Conservation (phyloP, 148 eudicot genomes). For the Rhododendron ovatum region DNA sequence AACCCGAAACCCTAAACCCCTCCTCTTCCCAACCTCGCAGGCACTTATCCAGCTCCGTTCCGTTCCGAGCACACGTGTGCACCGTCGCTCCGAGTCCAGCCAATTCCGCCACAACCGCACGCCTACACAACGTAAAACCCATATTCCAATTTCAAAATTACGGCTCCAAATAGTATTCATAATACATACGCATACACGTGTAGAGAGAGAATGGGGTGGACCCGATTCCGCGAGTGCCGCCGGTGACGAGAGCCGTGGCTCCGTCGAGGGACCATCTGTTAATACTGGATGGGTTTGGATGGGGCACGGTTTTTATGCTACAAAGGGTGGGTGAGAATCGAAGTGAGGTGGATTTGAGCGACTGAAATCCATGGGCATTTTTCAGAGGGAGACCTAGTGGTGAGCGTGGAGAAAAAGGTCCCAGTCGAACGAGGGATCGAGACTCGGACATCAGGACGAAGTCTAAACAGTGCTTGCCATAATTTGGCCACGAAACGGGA, state of each 20-base stretch:
- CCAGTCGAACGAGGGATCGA: background rate
- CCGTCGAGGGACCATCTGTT: conserved; percentile 42
- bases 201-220: conserved; percentile 4
- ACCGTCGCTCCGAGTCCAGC: conserved; percentile 61
- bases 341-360: background rate
- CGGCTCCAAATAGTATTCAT: background rate
- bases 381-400: background rate
- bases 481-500: background rate
- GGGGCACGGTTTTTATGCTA: background rate
- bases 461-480: background rate
- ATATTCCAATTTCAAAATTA: conserved; percentile 1
- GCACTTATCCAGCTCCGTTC: conserved; percentile 36
- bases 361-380: background rate
- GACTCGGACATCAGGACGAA: background rate
- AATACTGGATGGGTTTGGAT: background rate
- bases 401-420: background rate
- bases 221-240: conserved; percentile 80
- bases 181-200: background rate
- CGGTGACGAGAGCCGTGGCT: conserved; percentile 66
- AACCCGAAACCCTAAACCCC: conserved; percentile 50
- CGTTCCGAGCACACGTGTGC: conserved; percentile 63
- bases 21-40: conserved; percentile 48
- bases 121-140: conserved; percentile 22
- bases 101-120: conserved; percentile 64
- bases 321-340: background rate